These are phyloP conservation scores for Pichia paraexigua DNA, from an alignment of 805 yeast genomes.

Conservation along the genomic window DNA sequence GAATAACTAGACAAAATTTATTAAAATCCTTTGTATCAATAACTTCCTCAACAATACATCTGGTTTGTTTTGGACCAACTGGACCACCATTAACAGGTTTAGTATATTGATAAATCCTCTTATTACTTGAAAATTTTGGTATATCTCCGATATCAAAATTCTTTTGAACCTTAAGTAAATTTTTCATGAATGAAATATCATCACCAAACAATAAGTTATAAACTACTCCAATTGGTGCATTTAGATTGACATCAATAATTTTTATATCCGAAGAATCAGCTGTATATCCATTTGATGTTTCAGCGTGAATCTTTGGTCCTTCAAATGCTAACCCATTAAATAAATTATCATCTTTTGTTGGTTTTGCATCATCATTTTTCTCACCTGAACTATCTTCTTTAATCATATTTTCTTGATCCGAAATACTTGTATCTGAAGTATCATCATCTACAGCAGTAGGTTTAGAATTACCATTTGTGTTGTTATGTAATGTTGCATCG, in stretches of 20 bases:
- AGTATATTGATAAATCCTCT: constrained; percentile 46
- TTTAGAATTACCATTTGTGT: constrained; percentile 18
- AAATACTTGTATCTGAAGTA: constrained; percentile 22
- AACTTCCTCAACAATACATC: constrained; percentile 54
- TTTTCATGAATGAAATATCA: constrained; percentile 37
- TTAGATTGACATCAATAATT: constrained; percentile 39
- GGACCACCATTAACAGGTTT: constrained; percentile 61
- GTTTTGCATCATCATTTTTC: background rate
- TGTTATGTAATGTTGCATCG: constrained; percentile 21
- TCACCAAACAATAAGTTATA: constrained; percentile 56
- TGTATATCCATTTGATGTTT: constrained; percentile 33
- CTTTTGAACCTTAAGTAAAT: constrained; percentile 49
- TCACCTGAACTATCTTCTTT: constrained; percentile 23
- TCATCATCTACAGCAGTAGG: constrained; percentile 12
- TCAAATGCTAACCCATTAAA: constrained; percentile 33
- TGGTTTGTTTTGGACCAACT: constrained; percentile 72
- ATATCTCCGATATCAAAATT: constrained; percentile 52
- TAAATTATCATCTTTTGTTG: constrained; percentile 16
- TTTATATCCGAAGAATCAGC: constrained; percentile 44
- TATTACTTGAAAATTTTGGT: constrained; percentile 29
- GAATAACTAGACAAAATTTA: constrained; percentile 41
- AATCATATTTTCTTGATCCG: constrained; percentile 27
- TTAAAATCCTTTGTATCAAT: constrained; percentile 45
- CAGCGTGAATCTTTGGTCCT: constrained; percentile 32
- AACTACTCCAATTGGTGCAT: constrained; percentile 61